phyloP scores from a whole-genome alignment of 2,329 filamentous ascomycete species.

The Stemphylium vesicarium region DNA sequence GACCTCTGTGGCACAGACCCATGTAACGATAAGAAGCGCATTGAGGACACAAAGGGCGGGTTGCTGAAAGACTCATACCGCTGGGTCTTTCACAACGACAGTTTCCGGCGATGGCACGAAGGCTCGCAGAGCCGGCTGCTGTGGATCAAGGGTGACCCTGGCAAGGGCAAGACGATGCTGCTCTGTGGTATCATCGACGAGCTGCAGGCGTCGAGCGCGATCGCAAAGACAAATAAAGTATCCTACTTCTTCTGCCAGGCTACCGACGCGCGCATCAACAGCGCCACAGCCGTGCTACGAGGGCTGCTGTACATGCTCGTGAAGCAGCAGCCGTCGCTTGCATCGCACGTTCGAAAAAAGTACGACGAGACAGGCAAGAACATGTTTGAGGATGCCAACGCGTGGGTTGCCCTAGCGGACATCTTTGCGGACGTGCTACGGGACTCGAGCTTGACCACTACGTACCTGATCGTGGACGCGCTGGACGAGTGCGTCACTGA shows the following conservation, averaged over 20 bases:
- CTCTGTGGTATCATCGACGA: slow-evolving; percentile 12
- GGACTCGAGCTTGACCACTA: slow-evolving; percentile 29
- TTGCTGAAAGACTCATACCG: slow-evolving; percentile 10
- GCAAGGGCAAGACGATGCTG: slow-evolving; percentile 51
- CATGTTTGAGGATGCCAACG: slow-evolving; percentile 16
- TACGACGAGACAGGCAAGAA: slow-evolving; percentile 1
- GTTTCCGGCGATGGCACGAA: slow-evolving; percentile 30
- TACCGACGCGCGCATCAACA: slow-evolving; percentile 39
- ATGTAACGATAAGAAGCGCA: neutral
- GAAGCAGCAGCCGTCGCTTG: slow-evolving; percentile 21
- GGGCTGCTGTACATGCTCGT: slow-evolving; percentile 54
- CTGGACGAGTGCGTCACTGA: slow-evolving; percentile 20
- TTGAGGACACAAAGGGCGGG: neutral
- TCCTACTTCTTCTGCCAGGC: slow-evolving; percentile 49
- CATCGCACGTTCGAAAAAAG: slow-evolving; percentile 10
- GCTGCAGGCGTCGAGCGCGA: neutral
- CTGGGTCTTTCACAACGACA: slow-evolving; percentile 15
- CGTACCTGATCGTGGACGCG: slow-evolving; percentile 21
- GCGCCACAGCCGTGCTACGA: slow-evolving; percentile 53
- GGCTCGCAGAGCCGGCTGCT: slow-evolving; percentile 26
- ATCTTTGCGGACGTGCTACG: slow-evolving; percentile 52
- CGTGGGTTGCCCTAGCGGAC: slow-evolving; percentile 17
- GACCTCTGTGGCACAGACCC: neutral
- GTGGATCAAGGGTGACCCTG: slow-evolving; percentile 29
- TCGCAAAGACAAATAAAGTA: too few relatives aligned